Conservation (phyloP, 768 basidiomycete species). For the Boletus barrowsii region DNA sequence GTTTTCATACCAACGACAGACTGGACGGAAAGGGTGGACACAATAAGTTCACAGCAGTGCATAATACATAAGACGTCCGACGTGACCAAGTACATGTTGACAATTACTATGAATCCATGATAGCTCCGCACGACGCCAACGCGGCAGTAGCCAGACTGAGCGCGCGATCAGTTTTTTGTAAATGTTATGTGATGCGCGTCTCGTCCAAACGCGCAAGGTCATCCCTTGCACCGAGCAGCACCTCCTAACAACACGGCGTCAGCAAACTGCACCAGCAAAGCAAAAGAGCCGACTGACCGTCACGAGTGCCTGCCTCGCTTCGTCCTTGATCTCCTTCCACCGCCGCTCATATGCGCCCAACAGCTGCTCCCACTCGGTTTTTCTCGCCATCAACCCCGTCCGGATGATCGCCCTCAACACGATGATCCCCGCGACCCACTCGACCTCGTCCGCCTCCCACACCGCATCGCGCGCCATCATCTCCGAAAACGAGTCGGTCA, state of each 20-base stretch:
- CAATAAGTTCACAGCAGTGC: too few species aligned
- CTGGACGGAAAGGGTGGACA: too few species aligned
- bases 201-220: constrained; percentile 47
- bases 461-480: constrained; percentile 63
- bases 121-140: too few species aligned
- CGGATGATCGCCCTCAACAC: constrained; percentile 57
- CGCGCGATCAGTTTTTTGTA: too few species aligned
- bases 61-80: too few species aligned
- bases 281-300: constrained; percentile 39
- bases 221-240: constrained; percentile 51
- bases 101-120: too few species aligned
- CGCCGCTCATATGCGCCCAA: constrained; percentile 57
- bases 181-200: constrained; percentile 8
- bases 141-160: background rate
- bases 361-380: constrained; percentile 53
- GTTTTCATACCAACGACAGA: background rate
- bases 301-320: constrained; percentile 58
- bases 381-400: constrained; percentile 47
- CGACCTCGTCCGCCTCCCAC: constrained; percentile 65
- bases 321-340: constrained; percentile 72
- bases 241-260: constrained; percentile 37
- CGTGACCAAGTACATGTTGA: too few species aligned
- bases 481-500: constrained; percentile 46
- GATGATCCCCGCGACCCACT: constrained; percentile 65
- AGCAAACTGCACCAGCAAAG: background rate